Evolutionary conservation across 345 rosid species (phyloP), one percentile per base, ranked within the genome.

Genomic region (Abelmoschus esculentus): DNA sequence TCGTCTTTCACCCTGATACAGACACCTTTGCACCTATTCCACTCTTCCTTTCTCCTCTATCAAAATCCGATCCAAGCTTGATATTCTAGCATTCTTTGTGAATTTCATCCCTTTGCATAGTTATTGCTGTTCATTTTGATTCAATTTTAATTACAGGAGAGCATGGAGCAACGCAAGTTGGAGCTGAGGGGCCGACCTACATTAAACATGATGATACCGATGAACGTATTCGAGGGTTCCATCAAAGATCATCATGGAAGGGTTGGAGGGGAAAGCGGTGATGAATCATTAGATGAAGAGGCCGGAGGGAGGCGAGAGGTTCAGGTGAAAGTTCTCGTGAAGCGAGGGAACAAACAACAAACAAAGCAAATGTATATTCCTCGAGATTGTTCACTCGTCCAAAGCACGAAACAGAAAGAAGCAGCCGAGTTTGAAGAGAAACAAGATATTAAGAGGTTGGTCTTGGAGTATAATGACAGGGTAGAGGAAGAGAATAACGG

Each of bases 351-450:
- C 81, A 96, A 96, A 83, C 98, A 96, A 76, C 99, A 96, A 68
- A 90, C 93, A 5, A 91, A 83, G 74, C 97, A 91, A 85, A 90
- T 95, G 97, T 81, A 78, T 61, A 87, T 95, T 75, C 99, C 99
- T 6, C 79, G 87, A 70, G 99, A 91, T 82, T 86, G 87, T 78
- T 78, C 89, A 1, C 90, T 95, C 22, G 84, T 91, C 58, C 96
- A 88, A 82, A 86, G 99, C 87, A 95, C 96, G 18, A 91, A 91
- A 80, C 99, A 91, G 93, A 92, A 88, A 78, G 99, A 88, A 83
- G 99, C 96, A 36, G 98, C 96, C 0, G 99, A 95, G 66, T 74
- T 91, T 40, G 99, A 91, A 84, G 99, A 91, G 85, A 95, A 95
- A 81, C 96, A 90, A 77, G 98, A 95, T 72, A 95, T 95, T 61